Evolutionary conservation across 2,329 filamentous ascomycete genomes (phyloP), one percentile per base, ranked within the genome.

Genomic region (Colletotrichum spaethianum): DNA sequence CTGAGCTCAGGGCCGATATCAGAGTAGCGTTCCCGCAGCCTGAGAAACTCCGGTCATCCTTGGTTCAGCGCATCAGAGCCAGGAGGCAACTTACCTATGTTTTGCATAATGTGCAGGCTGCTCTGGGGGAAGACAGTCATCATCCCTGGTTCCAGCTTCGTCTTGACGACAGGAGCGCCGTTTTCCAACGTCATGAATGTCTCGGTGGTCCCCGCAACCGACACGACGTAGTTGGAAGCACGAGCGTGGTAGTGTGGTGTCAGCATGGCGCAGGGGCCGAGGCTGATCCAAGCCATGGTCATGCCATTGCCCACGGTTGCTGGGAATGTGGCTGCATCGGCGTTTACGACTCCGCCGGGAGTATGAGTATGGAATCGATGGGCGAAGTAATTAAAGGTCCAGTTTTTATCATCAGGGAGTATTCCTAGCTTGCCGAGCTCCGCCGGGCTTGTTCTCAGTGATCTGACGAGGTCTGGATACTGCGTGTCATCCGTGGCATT

Each of bases 111-210:
- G 75, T 88, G 86, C 57, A 88, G 74, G 72, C 82, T 83, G 1
- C 80, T 86, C 18, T 77, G 77, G 0, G 86, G 87, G 73, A 88
- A 89, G 26, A 88, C 81, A 0, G 86, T 88, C 79, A 86, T 85
- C 72, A 84, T 81, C 23, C 84, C 83, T 1, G 85, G 80, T 4
- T 77, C 80, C 46, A 88, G 78, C 1, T 79, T 81, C 20, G 82
- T 80, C 40, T 75, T 80, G 4, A 88, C 80, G 1, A 82, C 79
- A 11, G 79, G 78, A 0, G 84, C 86, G 3, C 86, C 86, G 69
- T 88, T 88, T 77, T 88, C 86, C 64, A 83, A 80, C 53, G 84
- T 82, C 85, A 88, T 88, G 76, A 82, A 88, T 12, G 85, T 88
- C 52, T 83, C 83, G 7, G 84, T 87, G 48, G 82, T 85, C n/a